These are phyloP conservation scores for Phytophthora palmivora DNA, from an alignment of 352 stramenopile genomes.

Conservation along the genomic window DNA sequence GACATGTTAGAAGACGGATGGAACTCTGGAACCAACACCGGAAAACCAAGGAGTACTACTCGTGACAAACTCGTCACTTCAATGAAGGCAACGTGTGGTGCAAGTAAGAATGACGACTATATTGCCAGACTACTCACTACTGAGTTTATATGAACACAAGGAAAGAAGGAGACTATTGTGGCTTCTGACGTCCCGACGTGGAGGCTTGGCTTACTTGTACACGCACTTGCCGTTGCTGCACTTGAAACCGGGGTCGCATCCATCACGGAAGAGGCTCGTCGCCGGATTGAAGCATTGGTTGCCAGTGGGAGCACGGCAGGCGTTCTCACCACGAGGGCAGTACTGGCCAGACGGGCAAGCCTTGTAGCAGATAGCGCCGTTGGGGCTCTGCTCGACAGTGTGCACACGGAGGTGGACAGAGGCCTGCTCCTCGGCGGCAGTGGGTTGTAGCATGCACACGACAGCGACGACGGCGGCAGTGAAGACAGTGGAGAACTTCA, in stretches of 20 bases:
- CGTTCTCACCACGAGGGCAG: slow-evolving; percentile 12
- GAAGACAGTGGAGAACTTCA: slow-evolving; percentile 47
- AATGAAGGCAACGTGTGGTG: not conserved
- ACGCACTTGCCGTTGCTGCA: slow-evolving; percentile 41
- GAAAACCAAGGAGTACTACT: too few relatives aligned
- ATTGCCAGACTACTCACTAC: slow-evolving; percentile 14
- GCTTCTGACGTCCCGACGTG: slow-evolving; percentile 3
- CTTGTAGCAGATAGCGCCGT: too few relatives aligned
- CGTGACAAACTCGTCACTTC: too few relatives aligned
- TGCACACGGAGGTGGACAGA: slow-evolving; percentile 40
- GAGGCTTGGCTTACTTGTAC: slow-evolving; percentile 28
- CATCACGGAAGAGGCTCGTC: slow-evolving; percentile 27
- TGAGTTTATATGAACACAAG: slow-evolving; percentile 20
- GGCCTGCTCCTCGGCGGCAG: slow-evolving; percentile 23
- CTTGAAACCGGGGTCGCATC: slow-evolving; percentile 37
- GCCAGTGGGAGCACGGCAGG: slow-evolving; percentile 20
- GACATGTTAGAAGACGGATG: too few relatives aligned
- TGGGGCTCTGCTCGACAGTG: slow-evolving; percentile 14
- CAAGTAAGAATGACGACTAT: slow-evolving; percentile 7
- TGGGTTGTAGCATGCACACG: slow-evolving; percentile 24
- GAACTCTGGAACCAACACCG: slow-evolving; percentile 1
- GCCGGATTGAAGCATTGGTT: slow-evolving; percentile 45
- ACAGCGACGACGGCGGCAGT: slow-evolving; percentile 23
- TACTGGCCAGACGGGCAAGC: too few relatives aligned
- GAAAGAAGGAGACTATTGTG: not conserved